Percentiles rank a stretch among this genome's conserved stretches.
Conservation (phyloP, 2,329 filamentous ascomycete genomes). For the Beauveria caledonica region DNA sequence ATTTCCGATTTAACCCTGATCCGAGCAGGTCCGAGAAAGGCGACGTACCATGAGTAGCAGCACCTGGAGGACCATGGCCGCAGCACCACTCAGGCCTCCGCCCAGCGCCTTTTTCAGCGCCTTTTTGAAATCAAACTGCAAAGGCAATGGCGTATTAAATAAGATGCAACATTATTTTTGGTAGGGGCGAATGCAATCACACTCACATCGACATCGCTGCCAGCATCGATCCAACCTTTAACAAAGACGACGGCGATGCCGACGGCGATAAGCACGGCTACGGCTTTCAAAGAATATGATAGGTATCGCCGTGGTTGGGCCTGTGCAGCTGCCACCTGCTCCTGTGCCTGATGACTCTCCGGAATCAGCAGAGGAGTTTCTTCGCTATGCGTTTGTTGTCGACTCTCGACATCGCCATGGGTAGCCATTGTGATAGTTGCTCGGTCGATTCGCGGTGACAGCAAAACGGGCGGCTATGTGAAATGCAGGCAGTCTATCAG, state of each 20-base stretch:
- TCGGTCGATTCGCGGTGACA: neutral
- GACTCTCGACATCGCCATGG: neutral
- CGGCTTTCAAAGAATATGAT: neutral
- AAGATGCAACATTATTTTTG: neutral
- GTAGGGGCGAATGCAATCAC: neutral
- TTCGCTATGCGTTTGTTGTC: neutral
- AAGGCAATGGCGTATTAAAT: neutral
- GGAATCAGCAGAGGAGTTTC: neutral
- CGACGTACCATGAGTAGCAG: constrained; percentile 36
- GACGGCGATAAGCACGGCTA: neutral
- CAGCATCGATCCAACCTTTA: constrained; percentile 38
- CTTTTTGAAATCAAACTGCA: constrained; percentile 35
- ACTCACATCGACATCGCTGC: constrained; percentile 31
- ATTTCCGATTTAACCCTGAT: accelerated
- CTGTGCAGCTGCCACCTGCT: neutral
- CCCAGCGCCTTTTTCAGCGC: constrained; percentile 37
- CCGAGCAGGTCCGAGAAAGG: accelerated
- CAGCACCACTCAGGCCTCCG: constrained; percentile 38
- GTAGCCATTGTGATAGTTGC: neutral
- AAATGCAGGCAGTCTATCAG: neutral
- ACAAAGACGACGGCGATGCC: constrained; percentile 25
- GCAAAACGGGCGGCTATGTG: neutral
- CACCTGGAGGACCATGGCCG: constrained; percentile 40
- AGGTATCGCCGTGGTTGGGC: neutral
- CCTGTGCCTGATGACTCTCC: neutral